Evolutionary conservation across 164 flowering plant genomes (phyloP), one percentile per base, ranked within the genome.

Genomic region (Macadamia tetraphylla): DNA sequence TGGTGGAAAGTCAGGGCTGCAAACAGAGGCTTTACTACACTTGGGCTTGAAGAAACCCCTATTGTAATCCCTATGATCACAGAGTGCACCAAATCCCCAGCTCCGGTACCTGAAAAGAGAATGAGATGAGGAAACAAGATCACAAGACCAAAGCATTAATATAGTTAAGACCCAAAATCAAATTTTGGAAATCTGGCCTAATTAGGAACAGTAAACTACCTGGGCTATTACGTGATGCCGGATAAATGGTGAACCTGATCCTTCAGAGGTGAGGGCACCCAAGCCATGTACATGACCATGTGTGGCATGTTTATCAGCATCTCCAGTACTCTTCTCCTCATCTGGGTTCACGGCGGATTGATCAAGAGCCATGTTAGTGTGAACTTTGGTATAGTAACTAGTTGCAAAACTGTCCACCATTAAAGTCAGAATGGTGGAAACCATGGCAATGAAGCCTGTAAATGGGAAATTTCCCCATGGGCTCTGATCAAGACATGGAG

Each of bases 211-310:
- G 23, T 23, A 23, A 23, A 23, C 60, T 71, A 80, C 88, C 61
- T 82, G 84, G 0, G 89, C 83, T 6, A 85, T 63, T 43, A 85
- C 72, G 0, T 84, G 67, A n/a, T 74, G 75, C 3, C 82, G 70
- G 14, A 83, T 62, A 8, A 85, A 73, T 1, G 75, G 75, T 0
- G 70, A 42, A 9, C n/a, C 42, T 35, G 43, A 29, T 12, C 15
- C 58, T 3, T 72, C 70, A 23, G 23, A 23, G 23, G 23, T 23
- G 23, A 23, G 23, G 18, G 80, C 70, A 15, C 78, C 70, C 18
- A 82, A 68, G 0, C 84, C 85, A 63, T 83, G 88, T 23, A 84
- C 73, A 65, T 82, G 88, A 15, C 82, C 81, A 53, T 78, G 84
- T 4, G 79, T 77, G 14, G 77, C 76, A 70, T 82, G 85, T 0